Evolutionary conservation across 176 grass and related monocot species (phyloP), one percentile per base, ranked within the genome.

Genomic region (Oryza officinalis): DNA sequence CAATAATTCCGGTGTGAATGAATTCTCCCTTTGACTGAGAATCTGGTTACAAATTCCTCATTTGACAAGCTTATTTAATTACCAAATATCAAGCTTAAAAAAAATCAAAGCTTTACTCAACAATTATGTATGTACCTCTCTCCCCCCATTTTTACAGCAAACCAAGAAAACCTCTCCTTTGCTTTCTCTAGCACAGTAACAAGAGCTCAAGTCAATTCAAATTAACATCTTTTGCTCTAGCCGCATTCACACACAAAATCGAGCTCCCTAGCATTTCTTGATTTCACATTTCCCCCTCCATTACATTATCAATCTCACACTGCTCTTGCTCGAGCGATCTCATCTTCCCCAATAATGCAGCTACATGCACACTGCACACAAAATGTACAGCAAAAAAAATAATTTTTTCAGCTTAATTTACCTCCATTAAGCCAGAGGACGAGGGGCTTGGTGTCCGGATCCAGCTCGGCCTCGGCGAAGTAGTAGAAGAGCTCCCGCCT

Each of bases 371-470:
- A n/a, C 20, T 60, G 54, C 57, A 61, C 84, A 72, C 84, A 74
- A 46, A 37, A 38, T 38, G 27, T 45, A 63, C 65, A 69, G 65
- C 13, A 26, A 10, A 4, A 0, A 3, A 7, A 27, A 5, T 2
- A 22, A 18, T 6, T 52, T 52, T 20, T 52, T 20, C 25, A 61
- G 10, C 66, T 54, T 6, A 31, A 17, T 33, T 83, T 90, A 98
- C 95, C 96, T 98, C 96, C 96, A 63, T 98, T 98, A 61, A 98
- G 81, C 96, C 95, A 98, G 88, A 98, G 96, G 72, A 98, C 90
- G 11, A 98, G 96, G 43, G 96, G 92, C 79, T 95, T 98, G 46
- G 93, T 78, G 13, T 87, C 75, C n/a, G 96, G 87, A 86, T 95
- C 89, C 63, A 91, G 67, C 92, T 91, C 92, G 6, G 93, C 91